phyloP scores from a whole-genome alignment of 306 rosid species.

The Casuarina glauca region DNA sequence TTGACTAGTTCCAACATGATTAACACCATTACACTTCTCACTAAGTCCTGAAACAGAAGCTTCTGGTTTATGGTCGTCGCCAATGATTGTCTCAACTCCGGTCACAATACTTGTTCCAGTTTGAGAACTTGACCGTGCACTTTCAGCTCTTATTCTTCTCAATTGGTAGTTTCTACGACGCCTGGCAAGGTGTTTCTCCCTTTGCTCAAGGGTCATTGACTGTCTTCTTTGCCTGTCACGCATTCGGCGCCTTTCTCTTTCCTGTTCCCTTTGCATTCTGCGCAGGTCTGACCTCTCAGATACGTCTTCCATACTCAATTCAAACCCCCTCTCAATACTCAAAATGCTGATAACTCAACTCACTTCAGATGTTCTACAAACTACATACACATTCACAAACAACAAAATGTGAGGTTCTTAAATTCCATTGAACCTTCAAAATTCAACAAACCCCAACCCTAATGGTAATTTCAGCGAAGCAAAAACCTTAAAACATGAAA shows the following conservation, averaged over 20 bases:
- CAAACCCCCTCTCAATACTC: constrained; percentile 2
- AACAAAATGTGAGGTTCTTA: not conserved
- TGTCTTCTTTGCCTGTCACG: constrained; percentile 79
- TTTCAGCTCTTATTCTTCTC: constrained; percentile 64
- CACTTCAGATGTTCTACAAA: not conserved
- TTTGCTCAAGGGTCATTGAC: constrained; percentile 79
- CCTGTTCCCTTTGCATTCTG: constrained; percentile 63
- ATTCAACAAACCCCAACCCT: not conserved
- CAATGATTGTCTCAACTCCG: constrained; percentile 34
- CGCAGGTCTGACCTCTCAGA: constrained; percentile 40
- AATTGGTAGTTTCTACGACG: constrained; percentile 83
- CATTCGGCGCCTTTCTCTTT: constrained; percentile 70
- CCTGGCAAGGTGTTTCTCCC: constrained; percentile 78
- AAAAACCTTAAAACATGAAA: not conserved
- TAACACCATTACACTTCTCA: not conserved
- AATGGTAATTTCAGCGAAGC: not conserved
- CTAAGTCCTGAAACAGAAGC: constrained; percentile 25
- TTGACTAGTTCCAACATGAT: constrained; percentile 28
- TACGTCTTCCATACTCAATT: constrained; percentile 44
- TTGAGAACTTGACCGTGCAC: constrained; percentile 23
- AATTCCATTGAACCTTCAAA: not conserved
- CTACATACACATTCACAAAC: not conserved
- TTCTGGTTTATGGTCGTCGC: constrained; percentile 34
- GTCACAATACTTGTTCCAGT: constrained; percentile 28
- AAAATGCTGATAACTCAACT: constrained; percentile 4